Percentiles rank a stretch among this genome's conserved stretches.
These are phyloP conservation scores for Lichtheimia corymbifera DNA, from an alignment of 371 early-diverging fungal species.

Conservation along the genomic window DNA sequence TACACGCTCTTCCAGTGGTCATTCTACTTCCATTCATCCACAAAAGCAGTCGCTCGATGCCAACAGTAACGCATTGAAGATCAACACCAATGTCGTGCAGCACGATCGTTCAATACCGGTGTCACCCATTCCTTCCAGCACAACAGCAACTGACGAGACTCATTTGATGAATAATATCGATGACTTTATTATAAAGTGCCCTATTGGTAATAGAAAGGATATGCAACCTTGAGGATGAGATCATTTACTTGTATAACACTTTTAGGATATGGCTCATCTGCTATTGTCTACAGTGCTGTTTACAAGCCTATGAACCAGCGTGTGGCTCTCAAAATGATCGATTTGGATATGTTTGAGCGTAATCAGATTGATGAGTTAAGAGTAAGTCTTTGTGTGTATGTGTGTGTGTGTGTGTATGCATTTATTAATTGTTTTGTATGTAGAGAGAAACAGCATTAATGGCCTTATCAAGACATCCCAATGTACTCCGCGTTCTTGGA, in stretches of 20 bases:
- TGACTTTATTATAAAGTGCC: constrained; percentile 40
- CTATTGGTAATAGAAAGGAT: constrained; percentile 30
- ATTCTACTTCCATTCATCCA: background rate
- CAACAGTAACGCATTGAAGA: background rate
- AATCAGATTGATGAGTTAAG: constrained; percentile 61
- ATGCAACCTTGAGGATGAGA: background rate
- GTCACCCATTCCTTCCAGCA: constrained; percentile 9
- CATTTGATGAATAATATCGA: constrained; percentile 28
- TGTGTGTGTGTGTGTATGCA: no score
- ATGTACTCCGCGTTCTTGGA: constrained; percentile 81
- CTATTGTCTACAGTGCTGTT: constrained; percentile 79
- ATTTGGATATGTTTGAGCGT: constrained; percentile 90
- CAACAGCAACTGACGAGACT: background rate
- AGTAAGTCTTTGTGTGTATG: constrained; percentile 7
- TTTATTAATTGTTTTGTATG: constrained; percentile 45
- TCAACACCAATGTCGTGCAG: constrained; percentile 4
- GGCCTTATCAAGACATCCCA: constrained; percentile 86
- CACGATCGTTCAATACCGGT: constrained; percentile 7
- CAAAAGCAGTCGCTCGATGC: constrained; percentile 4
- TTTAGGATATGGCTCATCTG: constrained; percentile 88
- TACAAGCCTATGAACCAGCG: constrained; percentile 72
- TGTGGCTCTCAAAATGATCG: constrained; percentile 88
- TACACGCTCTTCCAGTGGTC: constrained; percentile 5
- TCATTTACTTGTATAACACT: constrained; percentile 47
- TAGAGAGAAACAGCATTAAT: constrained; percentile 85